Percentiles rank a stretch among this genome's conserved stretches.
These are phyloP conservation scores for Trichoderma arundinaceum DNA, from an alignment of 2,329 filamentous ascomycete genomes.

Conservation along the genomic window DNA sequence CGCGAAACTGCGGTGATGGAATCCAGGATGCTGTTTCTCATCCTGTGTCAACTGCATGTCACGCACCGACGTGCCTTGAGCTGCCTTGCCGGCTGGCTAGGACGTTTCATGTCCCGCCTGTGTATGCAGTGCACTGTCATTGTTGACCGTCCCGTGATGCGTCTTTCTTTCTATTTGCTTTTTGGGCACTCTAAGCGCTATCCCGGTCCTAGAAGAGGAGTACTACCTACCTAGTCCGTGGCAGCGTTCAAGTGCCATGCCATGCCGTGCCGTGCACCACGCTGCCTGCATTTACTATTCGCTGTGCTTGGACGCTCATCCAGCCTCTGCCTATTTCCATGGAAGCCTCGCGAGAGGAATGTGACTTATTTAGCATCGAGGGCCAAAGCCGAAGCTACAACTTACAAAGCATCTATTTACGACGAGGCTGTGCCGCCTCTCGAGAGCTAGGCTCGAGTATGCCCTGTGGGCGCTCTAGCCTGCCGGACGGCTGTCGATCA, in stretches of 20 bases:
- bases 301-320: too few species aligned
- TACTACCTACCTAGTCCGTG: background rate
- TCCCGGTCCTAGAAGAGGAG: background rate
- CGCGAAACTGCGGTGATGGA: background rate
- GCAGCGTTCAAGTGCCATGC: too few species aligned
- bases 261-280: background rate
- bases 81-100: background rate
- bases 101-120: conserved; percentile 20
- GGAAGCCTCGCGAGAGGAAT: background rate
- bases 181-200: background rate
- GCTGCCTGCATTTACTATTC: background rate
- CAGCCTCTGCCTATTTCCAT: too few species aligned
- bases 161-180: background rate
- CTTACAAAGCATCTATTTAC: conserved; percentile 27
- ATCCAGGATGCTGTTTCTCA: conserved; percentile 4
- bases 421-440: conserved; percentile 28
- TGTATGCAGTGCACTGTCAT: conserved; percentile 16
- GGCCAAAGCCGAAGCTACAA: background rate
- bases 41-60: conserved; percentile 10
- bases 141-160: background rate
- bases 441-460: conserved; percentile 16
- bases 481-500: conserved; percentile 28
- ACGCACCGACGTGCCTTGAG: conserved; percentile 3
- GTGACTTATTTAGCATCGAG: background rate
- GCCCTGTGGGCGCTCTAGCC: conserved; percentile 26